Conservation (phyloP, 495 filamentous ascomycete genomes). For the Aspergillus homomorphus region DNA sequence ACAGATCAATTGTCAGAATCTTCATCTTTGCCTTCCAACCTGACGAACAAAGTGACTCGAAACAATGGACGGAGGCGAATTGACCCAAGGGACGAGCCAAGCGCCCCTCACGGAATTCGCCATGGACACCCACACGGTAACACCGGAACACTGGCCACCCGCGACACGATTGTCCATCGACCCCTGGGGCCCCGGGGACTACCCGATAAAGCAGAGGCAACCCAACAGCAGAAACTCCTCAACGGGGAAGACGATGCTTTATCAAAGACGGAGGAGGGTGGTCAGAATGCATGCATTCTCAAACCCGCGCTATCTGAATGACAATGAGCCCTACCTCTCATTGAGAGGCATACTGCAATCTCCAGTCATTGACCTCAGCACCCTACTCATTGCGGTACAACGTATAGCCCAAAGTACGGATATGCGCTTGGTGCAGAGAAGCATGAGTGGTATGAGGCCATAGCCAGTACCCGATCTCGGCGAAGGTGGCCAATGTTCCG, state of each 20-base stretch:
- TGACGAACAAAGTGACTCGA: not conserved
- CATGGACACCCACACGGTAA: conserved; percentile 8
- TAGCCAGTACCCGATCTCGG: conserved; percentile 2
- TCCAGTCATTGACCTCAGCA: not conserved
- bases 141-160: conserved; percentile 9
- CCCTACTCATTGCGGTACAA: not conserved
- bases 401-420: not conserved
- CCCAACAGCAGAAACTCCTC: not conserved
- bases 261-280: not conserved
- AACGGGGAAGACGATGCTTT: not conserved
- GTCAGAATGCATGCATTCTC: not conserved
- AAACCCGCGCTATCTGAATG: not conserved
- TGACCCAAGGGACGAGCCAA: conserved; percentile 3
- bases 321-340: too few relatives aligned
- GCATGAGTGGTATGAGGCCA: not conserved
- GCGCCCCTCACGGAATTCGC: conserved; percentile 5
- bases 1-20: not conserved
- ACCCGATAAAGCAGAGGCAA: not conserved
- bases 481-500: not conserved
- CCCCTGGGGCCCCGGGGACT: not conserved
- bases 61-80: not conserved
- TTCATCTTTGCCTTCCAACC: not conserved
- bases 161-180: not conserved
- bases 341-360: not conserved
- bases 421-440: not conserved